Percentiles rank a stretch among this genome's conserved stretches.
Evolutionary conservation across 169 alveolate genomes (phyloP).

Genomic region (Blepharisma undulans): DNA sequence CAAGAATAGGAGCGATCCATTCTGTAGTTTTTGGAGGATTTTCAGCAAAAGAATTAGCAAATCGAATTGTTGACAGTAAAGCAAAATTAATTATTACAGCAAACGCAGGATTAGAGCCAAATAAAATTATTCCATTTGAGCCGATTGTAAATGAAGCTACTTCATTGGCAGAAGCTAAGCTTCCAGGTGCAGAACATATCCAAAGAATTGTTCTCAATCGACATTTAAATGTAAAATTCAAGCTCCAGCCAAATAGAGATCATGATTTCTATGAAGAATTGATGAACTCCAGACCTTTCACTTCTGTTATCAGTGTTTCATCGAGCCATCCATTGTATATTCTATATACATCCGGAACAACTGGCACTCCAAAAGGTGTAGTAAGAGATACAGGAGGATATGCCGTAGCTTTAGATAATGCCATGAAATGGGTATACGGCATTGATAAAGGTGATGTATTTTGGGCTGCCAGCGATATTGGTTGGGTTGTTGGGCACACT

Average conservation of each 20-base stretch:
- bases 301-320: slow-evolving; percentile 46
- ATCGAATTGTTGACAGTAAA: slow-evolving; percentile 77
- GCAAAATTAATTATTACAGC: slow-evolving; percentile 82
- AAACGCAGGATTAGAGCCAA: slow-evolving; percentile 89
- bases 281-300: background rate
- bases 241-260: background rate
- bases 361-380: slow-evolving; percentile 88
- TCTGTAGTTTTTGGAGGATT: slow-evolving; percentile 89
- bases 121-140: slow-evolving; percentile 73
- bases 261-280: slow-evolving; percentile 15
- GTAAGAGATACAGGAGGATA: slow-evolving; percentile 86
- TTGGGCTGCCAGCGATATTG: slow-evolving; percentile 86
- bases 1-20: slow-evolving; percentile 87
- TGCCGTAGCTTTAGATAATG: slow-evolving; percentile 66
- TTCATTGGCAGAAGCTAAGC: slow-evolving; percentile 47
- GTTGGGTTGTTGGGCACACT: slow-evolving; percentile 90
- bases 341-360: slow-evolving; percentile 87
- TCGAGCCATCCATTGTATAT: slow-evolving; percentile 67
- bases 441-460: slow-evolving; percentile 70
- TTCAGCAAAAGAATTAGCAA: slow-evolving; percentile 81
- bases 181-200: background rate
- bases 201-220: background rate
- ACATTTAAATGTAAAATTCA: background rate
- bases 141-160: slow-evolving; percentile 82
- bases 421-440: slow-evolving; percentile 80